Conservation (phyloP, 306 rosid species). For the Cicer cuneatum region DNA sequence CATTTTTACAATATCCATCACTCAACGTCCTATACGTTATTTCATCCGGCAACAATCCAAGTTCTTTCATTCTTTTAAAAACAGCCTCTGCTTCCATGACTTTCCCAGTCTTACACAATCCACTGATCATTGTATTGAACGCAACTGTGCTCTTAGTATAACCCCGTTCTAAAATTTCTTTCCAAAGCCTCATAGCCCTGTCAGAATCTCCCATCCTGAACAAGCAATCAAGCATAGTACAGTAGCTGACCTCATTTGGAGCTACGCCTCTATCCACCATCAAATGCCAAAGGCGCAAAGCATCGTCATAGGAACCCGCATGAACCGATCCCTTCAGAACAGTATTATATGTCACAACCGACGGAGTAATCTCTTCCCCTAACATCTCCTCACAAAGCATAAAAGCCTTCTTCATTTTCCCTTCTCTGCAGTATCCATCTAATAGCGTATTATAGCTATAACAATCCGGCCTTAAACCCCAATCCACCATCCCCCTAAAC, state of each 20-base stretch:
- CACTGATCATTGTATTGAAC: slow-evolving; percentile 75
- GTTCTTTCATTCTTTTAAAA: slow-evolving; percentile 74
- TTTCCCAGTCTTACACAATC: slow-evolving; percentile 84
- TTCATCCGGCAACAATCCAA: slow-evolving; percentile 75
- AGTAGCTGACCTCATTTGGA: slow-evolving; percentile 73
- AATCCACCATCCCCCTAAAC: slow-evolving; percentile 55
- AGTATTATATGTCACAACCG: slow-evolving; percentile 72
- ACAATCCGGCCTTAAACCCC: slow-evolving; percentile 58
- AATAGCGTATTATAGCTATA: slow-evolving; percentile 53
- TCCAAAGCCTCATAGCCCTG: slow-evolving; percentile 64
- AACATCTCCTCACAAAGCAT: slow-evolving; percentile 69
- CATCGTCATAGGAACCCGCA: slow-evolving; percentile 56
- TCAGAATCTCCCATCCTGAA: slow-evolving; percentile 70
- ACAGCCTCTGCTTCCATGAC: slow-evolving; percentile 66
- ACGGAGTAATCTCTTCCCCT: slow-evolving; percentile 57
- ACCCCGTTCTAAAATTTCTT: slow-evolving; percentile 63
- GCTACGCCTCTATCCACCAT: slow-evolving; percentile 67
- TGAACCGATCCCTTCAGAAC: slow-evolving; percentile 71
- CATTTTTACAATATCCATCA: slow-evolving; percentile 75
- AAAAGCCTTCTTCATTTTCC: slow-evolving; percentile 47
- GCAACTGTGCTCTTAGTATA: slow-evolving; percentile 60
- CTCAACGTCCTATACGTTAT: slow-evolving; percentile 72
- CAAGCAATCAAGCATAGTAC: slow-evolving; percentile 76
- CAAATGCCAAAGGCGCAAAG: slow-evolving; percentile 63
- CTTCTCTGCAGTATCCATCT: slow-evolving; percentile 56